Conservation (phyloP, 2,329 filamentous ascomycete species). For the Fusarium neocosmosporiellum region DNA sequence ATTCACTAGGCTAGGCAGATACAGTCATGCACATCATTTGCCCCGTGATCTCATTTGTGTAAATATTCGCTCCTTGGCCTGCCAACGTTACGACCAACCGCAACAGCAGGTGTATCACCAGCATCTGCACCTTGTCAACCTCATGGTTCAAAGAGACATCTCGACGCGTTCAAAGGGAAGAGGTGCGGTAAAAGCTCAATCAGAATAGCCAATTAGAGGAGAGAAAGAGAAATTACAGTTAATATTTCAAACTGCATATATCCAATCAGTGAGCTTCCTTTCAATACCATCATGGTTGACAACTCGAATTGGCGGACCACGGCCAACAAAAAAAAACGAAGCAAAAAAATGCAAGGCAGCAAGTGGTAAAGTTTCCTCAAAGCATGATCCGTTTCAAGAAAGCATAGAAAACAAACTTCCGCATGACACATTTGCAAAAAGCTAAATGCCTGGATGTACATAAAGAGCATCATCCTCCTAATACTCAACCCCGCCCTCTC, state of each 20-base stretch:
- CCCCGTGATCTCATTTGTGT: background rate
- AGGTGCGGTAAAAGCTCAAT: no score
- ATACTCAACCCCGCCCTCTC: no score
- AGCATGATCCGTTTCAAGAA: background rate
- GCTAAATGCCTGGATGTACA: background rate
- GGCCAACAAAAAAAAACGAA: background rate
- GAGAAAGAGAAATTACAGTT: no score
- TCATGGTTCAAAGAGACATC: background rate
- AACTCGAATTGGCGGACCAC: background rate
- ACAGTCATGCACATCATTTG: background rate
- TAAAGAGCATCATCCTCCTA: background rate
- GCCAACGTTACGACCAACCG: background rate
- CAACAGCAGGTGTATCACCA: background rate
- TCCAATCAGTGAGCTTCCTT: no score
- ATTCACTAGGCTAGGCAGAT: background rate
- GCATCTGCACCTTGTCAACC: background rate
- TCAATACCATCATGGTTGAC: no score
- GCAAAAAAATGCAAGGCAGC: background rate
- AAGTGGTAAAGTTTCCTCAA: background rate
- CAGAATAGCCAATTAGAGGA: no score
- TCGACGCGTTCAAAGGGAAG: background rate
- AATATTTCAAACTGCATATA: no score
- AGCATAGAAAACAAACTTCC: background rate
- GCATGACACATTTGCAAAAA: background rate
- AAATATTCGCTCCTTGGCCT: background rate